These are phyloP conservation scores for Meyerozyma athensensis DNA, from an alignment of 1,139 yeast species.

Conservation along the genomic window DNA sequence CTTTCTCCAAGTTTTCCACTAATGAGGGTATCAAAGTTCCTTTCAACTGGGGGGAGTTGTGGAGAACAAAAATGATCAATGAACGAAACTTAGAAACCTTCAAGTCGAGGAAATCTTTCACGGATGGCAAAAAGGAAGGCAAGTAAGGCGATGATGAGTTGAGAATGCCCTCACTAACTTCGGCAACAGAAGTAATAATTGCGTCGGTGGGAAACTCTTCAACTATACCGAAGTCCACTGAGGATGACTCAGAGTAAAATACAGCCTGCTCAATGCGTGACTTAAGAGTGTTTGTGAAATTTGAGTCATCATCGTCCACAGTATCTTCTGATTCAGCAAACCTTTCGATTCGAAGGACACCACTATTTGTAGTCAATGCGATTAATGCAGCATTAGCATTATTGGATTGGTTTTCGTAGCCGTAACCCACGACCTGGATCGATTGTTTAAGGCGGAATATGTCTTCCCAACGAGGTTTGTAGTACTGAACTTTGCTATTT, in stretches of 20 bases:
- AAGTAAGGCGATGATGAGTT: conserved; percentile 31
- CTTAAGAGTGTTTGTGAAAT: conserved; percentile 39
- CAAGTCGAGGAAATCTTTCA: conserved; percentile 36
- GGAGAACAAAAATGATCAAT: conserved; percentile 41
- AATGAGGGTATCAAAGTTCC: conserved; percentile 28
- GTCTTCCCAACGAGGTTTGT: conserved; percentile 76
- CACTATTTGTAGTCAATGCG: conserved; percentile 53
- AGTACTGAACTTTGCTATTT: conserved; percentile 31
- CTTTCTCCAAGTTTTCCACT: conserved; percentile 51
- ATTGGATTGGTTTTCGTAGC: conserved; percentile 40
- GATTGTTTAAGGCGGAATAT: conserved; percentile 51
- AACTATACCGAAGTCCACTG: conserved; percentile 53
- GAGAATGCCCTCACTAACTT: conserved; percentile 52
- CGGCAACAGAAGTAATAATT: conserved; percentile 45
- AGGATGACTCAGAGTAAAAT: conserved; percentile 43
- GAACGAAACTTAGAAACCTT: conserved; percentile 29
- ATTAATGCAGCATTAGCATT: conserved; percentile 38
- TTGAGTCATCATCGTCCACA: conserved; percentile 11
- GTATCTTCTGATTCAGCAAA: conserved; percentile 23
- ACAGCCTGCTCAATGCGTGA: conserved; percentile 81
- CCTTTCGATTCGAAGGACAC: conserved; percentile 59
- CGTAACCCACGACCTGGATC: conserved; percentile 57
- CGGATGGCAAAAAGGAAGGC: conserved; percentile 39
- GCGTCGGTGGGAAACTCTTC: conserved; percentile 29
- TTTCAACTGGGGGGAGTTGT: conserved; percentile 41